Evolutionary conservation across 352 stramenopile species (phyloP).

Genomic region (Pythium phragmiticola): DNA sequence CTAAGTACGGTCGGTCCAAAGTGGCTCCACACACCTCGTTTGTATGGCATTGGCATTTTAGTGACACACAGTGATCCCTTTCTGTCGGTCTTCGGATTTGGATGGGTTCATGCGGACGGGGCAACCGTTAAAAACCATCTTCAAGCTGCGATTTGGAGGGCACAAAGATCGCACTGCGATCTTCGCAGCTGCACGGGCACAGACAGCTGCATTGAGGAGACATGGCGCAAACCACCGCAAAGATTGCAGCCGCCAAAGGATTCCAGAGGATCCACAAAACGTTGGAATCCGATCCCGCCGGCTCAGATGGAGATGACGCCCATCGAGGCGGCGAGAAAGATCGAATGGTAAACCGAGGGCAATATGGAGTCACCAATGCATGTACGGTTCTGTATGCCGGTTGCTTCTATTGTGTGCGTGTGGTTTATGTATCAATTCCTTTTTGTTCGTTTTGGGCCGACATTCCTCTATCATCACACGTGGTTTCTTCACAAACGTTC

Average conservation of each 20-base stretch:
- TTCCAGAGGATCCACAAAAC: no score
- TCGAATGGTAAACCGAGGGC: no score
- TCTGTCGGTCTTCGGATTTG: background rate
- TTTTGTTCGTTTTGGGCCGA: conserved; percentile 5
- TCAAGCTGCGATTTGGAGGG: conserved; percentile 9
- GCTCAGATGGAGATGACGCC: no score
- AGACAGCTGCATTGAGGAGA: conserved; percentile 23
- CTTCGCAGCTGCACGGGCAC: conserved; percentile 11
- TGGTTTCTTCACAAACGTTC: conserved; percentile 1
- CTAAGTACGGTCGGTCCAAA: background rate
- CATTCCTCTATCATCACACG: conserved; percentile 7
- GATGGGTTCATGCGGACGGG: conserved; percentile 10
- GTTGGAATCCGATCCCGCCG: background rate
- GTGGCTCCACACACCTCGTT: background rate
- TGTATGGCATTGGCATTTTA: background rate
- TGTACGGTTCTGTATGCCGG: background rate
- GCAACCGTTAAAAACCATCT: background rate
- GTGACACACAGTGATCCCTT: background rate
- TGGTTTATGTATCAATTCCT: conserved; percentile 12
- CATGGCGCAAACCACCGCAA: background rate
- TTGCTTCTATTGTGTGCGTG: background rate
- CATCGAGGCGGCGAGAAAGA: no score
- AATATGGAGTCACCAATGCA: no score
- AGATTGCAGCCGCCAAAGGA: no score
- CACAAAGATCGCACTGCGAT: background rate